Base-by-base conservation (phyloP, 371 early-diverging fungal genomes). In the Mucor plumbeus region DNA sequence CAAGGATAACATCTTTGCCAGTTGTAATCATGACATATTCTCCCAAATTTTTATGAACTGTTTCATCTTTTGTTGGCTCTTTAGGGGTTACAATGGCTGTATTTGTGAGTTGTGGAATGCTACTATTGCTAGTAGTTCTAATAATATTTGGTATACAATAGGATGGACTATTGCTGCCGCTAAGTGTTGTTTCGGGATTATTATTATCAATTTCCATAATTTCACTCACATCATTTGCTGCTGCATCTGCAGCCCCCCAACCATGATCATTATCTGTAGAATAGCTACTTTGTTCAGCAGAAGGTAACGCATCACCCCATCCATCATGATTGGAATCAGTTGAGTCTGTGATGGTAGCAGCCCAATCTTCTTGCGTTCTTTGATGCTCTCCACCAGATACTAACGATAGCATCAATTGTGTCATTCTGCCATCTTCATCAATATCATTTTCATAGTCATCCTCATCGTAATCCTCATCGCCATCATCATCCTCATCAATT, bases 11-110 rank as follows among this genome's bases (percentile, higher is more conserved):
- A 55, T 83, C 78, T 33, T 64, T 77, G 3, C 67, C 64, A 8
- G 83, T 83, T 0, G 79, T 74, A 11, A 79, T 54, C 63, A 80
- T 70, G 1, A 83, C 50, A 13, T 73, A 69, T 14, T 77, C 79
- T 14, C 69, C 74, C 4, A 69, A 17, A 13, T n/a, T 53, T 11
- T 55, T 35, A 7, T 55, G 11, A 26, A 26, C 3, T 26, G 26
- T 26, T 26, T 26, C 3, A 3, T 26, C 26, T 3, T 26, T 26
- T 21, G n/a, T 50, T 19, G 21, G 21, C 9, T 7, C 26, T 26
- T 26, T 11, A 5, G 21, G 19, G 4, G 26, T 50, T 5, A 21
- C 26, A 17, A 11, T 50, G 3, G 50, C 5, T 21, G 50, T 50
- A 11, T 17, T 17, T 5, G 19, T 26, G 10, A 50, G 33, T 17